phyloP scores from a whole-genome alignment of 257 asterid genomes.

The Solanum pennellii region DNA sequence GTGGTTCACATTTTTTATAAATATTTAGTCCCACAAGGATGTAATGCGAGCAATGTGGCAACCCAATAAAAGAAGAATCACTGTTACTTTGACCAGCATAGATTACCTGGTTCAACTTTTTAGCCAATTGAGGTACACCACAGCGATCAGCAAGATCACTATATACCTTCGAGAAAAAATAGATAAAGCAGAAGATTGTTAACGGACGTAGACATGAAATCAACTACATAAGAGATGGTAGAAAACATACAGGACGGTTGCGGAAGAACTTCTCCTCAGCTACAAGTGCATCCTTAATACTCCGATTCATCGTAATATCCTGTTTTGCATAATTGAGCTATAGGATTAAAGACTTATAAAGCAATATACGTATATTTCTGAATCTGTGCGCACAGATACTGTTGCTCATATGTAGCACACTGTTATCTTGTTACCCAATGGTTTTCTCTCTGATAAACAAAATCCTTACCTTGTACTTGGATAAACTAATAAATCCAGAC shows the following conservation, averaged over 20 bases:
- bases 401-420: neutral
- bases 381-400: neutral
- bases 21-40: neutral
- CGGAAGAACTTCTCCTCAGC: slow-evolving; percentile 93
- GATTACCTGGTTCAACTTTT: slow-evolving; percentile 91
- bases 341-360: neutral
- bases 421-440: neutral
- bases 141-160: slow-evolving; percentile 86
- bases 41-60: neutral
- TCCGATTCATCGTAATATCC: slow-evolving; percentile 69
- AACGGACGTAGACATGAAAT: neutral
- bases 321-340: slow-evolving; percentile 12
- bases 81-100: slow-evolving; percentile 7
- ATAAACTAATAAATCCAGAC: neutral
- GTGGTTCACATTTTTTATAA: neutral
- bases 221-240: slow-evolving; percentile 2
- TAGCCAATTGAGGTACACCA: slow-evolving; percentile 92
- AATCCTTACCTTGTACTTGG: neutral
- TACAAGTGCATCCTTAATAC: slow-evolving; percentile 77
- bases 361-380: neutral
- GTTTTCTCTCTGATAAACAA: neutral
- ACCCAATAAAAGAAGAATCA: neutral
- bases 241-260: slow-evolving; percentile 58
- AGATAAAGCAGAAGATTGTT: neutral
- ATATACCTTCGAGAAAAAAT: slow-evolving; percentile 50